Evolutionary conservation across 1,284 basidiomycete genomes (phyloP), one percentile per base, ranked within the genome.

Genomic region (Sporisorium scitamineum): DNA sequence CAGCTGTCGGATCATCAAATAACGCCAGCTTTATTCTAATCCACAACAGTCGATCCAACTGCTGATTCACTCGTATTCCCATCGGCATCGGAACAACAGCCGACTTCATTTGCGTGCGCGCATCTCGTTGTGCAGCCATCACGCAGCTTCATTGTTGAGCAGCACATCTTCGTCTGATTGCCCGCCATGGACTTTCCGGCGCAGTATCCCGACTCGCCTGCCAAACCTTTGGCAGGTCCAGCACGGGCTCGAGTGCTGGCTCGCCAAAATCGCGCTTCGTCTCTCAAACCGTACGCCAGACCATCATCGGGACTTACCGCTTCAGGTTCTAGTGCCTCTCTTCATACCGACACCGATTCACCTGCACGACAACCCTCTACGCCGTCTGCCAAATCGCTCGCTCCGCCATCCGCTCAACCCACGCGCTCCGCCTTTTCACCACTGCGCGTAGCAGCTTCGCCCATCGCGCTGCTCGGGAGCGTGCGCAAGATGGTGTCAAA

Each of bases 401-500:
- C 74, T 37, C 64, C 69, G 16, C 64, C 67, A 16, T 24, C 56
- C 32, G 50, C 27, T 20, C 59, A 53, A 16, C 39, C 61, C n/a
- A 18, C 62, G 22, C 64, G 53, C 41, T 73, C 70, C 7, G 58
- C 74, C 44, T 72, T 76, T 41, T 68, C 74, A 22, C 70, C 74
- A 20, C 53, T 76, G 26, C 64, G 74, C 18, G 72, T 60, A 5
- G 69, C 74, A n/a, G 68, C 73, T 22, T 64, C 74, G 3, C 74
- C 74, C 45, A 61, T 72, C 31, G 74, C 74, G 13, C 44, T 80
- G 44, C 59, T 80, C 37, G 71, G 72, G 13, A 79, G 77, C 52
- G 67, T 80, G 9, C 61, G 72, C 26, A 74, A 79, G 50, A 76
- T 71, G 58, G 72, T 80, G 27, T 44, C 78, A 54, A 73, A 64